Evolutionary conservation across 169 alveolate species (phyloP).

Genomic region (Ophryocystis elektroscirrha): DNA sequence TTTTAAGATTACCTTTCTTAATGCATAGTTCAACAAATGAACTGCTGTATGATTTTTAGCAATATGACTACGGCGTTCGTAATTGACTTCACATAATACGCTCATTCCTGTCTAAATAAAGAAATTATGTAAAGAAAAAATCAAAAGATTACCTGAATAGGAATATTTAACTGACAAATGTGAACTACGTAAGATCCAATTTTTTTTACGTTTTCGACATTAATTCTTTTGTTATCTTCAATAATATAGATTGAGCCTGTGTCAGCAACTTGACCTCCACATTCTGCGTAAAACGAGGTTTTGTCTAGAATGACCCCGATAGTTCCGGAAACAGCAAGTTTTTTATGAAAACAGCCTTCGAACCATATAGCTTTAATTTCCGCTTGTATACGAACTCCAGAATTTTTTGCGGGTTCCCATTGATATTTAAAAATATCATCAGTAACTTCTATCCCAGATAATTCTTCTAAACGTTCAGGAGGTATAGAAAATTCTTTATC

Average conservation of each 20-base stretch:
- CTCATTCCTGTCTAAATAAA: constrained; percentile 2
- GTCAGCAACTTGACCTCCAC: constrained; percentile 49
- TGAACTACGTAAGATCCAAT: constrained; percentile 54
- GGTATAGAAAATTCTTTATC: constrained; percentile 9
- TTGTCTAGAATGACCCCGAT: constrained; percentile 45
- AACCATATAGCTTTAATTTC: constrained; percentile 36
- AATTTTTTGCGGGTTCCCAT: constrained; percentile 17
- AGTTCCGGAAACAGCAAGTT: not conserved
- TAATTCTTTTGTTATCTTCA: constrained; percentile 18
- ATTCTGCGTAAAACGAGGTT: constrained; percentile 60
- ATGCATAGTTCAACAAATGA: constrained; percentile 57
- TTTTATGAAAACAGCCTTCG: constrained; percentile 22
- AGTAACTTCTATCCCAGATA: constrained; percentile 16
- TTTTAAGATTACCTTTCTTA: constrained; percentile 37
- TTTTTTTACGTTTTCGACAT: constrained; percentile 51
- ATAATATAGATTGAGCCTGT: constrained; percentile 24
- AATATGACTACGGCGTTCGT: constrained; percentile 46
- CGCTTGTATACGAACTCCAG: constrained; percentile 12
- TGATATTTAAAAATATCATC: constrained; percentile 24
- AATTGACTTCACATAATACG: constrained; percentile 29
- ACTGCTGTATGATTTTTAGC: constrained; percentile 75
- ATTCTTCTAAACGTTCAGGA: constrained; percentile 27
- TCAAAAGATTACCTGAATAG: constrained; percentile 1
- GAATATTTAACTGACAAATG: constrained; percentile 31
- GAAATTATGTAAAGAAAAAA: not conserved